A percentile compares a stretch with the other conserved stretches of the same genome.
Conservation (phyloP, 257 asterid genomes). For the Solanum chilense region DNA sequence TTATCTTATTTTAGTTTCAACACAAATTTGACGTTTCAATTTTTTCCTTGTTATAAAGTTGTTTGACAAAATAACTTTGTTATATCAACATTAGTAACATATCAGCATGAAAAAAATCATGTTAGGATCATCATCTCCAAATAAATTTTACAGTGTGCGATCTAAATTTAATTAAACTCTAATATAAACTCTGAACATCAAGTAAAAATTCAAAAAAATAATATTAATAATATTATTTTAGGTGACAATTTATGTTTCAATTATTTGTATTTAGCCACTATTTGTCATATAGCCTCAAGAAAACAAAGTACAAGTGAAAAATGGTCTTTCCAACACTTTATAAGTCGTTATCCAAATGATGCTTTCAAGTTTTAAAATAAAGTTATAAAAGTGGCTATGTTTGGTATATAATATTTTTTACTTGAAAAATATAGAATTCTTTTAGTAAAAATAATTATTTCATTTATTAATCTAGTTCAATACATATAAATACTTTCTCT, state of each 20-base stretch:
- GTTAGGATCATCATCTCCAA: accelerated
- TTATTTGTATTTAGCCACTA: neutral
- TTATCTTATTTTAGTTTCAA: no score
- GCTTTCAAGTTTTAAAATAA: neutral
- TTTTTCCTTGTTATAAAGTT: neutral
- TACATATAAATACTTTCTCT: neutral
- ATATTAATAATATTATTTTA: neutral
- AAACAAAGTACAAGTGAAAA: neutral
- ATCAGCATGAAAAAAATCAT: no score
- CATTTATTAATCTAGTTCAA: neutral
- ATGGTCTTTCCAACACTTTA: neutral
- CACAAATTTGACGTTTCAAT: neutral
- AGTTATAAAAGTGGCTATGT: neutral
- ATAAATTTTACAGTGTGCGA: no score
- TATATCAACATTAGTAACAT: neutral
- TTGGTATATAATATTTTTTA: neutral
- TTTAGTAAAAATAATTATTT: neutral
- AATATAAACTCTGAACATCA: no score
- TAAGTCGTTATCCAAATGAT: neutral
- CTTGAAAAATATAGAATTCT: neutral
- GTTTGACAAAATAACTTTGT: neutral
- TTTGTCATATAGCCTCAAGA: neutral
- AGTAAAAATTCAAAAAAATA: no score
- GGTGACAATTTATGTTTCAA: neutral
- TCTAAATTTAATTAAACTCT: accelerated